Evolutionary conservation across 73 alveolate species (phyloP).

Genomic region (Effrenium voratum): DNA sequence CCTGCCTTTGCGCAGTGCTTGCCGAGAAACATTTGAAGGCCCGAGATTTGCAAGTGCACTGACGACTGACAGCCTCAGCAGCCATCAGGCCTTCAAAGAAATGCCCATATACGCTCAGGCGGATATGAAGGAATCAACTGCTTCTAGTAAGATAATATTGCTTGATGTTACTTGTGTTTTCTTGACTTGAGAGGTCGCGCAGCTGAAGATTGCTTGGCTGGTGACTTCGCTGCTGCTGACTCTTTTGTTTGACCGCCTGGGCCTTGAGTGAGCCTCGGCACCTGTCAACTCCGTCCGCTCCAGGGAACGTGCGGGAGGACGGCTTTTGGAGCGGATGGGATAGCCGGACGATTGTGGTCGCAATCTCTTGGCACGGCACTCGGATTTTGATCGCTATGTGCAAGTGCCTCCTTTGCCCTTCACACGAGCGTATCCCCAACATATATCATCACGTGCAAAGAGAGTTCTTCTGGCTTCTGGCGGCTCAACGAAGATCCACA

Average conservation of each 20-base stretch:
- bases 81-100: slow-evolving; percentile 51
- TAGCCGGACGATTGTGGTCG: slow-evolving; percentile 62
- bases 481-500: too few relatives aligned
- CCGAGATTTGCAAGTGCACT: not conserved
- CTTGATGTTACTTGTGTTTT: too few relatives aligned
- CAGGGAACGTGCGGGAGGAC: slow-evolving; percentile 80
- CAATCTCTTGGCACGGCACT: slow-evolving; percentile 37
- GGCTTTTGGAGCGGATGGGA: slow-evolving; percentile 93
- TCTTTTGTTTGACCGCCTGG: slow-evolving; percentile 48
- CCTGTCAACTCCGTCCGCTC: not conserved
- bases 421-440: too few relatives aligned
- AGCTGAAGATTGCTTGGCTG: slow-evolving; percentile 92
- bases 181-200: slow-evolving; percentile 48
- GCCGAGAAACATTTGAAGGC: slow-evolving; percentile 91
- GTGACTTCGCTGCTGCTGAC: slow-evolving; percentile 73
- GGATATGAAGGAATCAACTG: too few relatives aligned
- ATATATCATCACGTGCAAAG: too few relatives aligned
- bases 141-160: too few relatives aligned
- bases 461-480: too few relatives aligned
- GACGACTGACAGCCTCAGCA: not conserved
- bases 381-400: too few relatives aligned
- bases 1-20: slow-evolving; percentile 81
- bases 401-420: too few relatives aligned
- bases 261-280: not conserved
- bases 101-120: slow-evolving; percentile 90